Evolutionary conservation across 2,329 filamentous ascomycete species (phyloP).

Genomic region (Exophiala xenobiotica): DNA sequence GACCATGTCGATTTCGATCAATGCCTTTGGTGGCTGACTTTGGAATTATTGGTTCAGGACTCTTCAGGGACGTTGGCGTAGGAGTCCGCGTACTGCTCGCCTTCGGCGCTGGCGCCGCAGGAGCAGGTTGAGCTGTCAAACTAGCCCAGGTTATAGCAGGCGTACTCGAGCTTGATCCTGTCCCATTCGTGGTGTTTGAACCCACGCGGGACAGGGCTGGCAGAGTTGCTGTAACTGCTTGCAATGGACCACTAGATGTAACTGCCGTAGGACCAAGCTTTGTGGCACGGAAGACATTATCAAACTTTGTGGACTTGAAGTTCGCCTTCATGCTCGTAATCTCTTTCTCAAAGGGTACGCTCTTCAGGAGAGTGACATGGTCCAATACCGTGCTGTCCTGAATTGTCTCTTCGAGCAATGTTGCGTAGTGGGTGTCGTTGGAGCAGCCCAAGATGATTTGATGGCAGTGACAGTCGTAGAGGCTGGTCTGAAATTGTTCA

Average conservation of each 20-base stretch:
- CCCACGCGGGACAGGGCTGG: conserved; percentile 36
- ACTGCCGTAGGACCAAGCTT: conserved; percentile 28
- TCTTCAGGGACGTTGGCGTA: conserved; percentile 38
- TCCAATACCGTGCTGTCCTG: conserved; percentile 45
- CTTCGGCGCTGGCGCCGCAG: conserved; percentile 22
- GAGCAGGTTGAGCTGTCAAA: conserved; percentile 32
- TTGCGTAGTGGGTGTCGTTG: conserved; percentile 56
- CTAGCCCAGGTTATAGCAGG: conserved; percentile 37
- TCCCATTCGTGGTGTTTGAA: conserved; percentile 42
- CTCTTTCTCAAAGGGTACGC: conserved; percentile 56
- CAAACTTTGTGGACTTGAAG: conserved; percentile 53
- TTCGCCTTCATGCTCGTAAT: conserved; percentile 47
- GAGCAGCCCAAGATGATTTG: conserved; percentile 61
- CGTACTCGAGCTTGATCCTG: conserved; percentile 36
- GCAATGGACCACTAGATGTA: conserved; percentile 24
- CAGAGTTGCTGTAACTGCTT: conserved; percentile 33
- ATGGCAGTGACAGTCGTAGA: conserved; percentile 60
- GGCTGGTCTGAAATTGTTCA: conserved; percentile 51
- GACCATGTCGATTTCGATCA: conserved; percentile 58
- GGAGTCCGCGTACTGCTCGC: conserved; percentile 23
- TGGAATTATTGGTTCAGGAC: conserved; percentile 41
- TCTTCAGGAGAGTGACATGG: conserved; percentile 58
- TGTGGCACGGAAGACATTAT: conserved; percentile 52
- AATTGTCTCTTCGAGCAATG: conserved; percentile 51
- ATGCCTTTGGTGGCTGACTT: conserved; percentile 44